Evolutionary conservation across 805 yeast species (phyloP).

Genomic region (Ascoidea rubescens): DNA sequence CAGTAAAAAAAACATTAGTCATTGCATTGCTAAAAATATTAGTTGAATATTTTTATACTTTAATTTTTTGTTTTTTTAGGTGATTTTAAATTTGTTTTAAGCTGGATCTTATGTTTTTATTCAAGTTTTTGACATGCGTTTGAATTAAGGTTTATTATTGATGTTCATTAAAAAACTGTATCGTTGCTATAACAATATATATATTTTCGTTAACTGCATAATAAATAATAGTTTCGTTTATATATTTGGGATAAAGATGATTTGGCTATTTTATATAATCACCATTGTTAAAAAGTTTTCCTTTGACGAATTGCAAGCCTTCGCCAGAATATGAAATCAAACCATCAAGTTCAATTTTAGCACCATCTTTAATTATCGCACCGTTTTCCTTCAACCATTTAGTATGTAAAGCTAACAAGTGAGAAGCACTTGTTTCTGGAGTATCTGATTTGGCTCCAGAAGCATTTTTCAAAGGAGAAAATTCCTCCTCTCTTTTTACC

Average conservation of each 20-base stretch:
- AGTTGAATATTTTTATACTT: too few species aligned
- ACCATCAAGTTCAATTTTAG: slow-evolving; percentile 65
- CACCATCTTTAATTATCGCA: slow-evolving; percentile 30
- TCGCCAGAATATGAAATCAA: slow-evolving; percentile 65
- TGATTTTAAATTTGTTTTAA: too few species aligned
- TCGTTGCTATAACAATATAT: too few species aligned
- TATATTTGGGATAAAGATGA: too few species aligned
- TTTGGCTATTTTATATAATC: too few species aligned
- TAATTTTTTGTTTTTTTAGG: too few species aligned
- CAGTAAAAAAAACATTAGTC: background rate
- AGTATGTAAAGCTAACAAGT: slow-evolving; percentile 53
- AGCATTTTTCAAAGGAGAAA: slow-evolving; percentile 89
- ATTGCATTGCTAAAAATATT: background rate
- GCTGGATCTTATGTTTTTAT: too few species aligned
- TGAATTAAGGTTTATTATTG: too few species aligned
- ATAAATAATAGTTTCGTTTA: too few species aligned
- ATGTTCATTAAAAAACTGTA: too few species aligned
- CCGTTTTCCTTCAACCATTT: slow-evolving; percentile 64
- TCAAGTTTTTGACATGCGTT: too few species aligned
- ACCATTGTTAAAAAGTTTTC: slow-evolving; percentile 19
- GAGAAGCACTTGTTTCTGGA: slow-evolving; percentile 65
- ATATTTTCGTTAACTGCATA: too few species aligned
- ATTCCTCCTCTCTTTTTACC: slow-evolving; percentile 74
- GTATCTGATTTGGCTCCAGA: slow-evolving; percentile 73
- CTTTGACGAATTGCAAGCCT: slow-evolving; percentile 44